These are phyloP conservation scores for Arthrobotrys iridis DNA, from an alignment of 2,329 filamentous ascomycete genomes.

Conservation along the genomic window DNA sequence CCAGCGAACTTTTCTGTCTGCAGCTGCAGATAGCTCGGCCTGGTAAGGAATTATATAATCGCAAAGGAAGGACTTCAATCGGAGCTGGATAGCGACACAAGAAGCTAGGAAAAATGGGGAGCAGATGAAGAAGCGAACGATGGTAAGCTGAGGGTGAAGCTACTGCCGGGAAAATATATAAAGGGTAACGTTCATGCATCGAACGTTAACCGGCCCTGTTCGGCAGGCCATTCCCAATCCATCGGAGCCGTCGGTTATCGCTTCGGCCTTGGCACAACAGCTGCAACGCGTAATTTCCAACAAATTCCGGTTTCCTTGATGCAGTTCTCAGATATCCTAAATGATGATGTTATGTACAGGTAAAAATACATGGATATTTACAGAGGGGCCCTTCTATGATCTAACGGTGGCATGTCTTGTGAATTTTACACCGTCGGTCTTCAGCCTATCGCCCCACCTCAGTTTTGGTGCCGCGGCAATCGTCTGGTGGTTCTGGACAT, in stretches of 20 bases:
- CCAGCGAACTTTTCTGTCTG: too few species aligned
- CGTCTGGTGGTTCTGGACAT: not conserved
- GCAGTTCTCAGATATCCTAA: not conserved
- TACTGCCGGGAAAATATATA: not conserved
- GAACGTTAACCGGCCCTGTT: constrained; percentile 19
- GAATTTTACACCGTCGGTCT: not conserved
- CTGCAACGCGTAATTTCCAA: constrained; percentile 8
- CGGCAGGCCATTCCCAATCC: constrained; percentile 34
- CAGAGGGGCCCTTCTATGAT: not conserved
- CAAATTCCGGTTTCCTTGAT: not conserved
- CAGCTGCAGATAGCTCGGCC: too few species aligned
- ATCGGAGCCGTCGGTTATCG: constrained; percentile 26
- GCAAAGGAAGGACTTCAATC: not conserved
- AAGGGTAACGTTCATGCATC: constrained; percentile 25
- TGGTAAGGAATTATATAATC: not conserved
- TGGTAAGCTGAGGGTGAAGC: not conserved
- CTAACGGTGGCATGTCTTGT: not conserved
- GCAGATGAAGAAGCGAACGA: not conserved
- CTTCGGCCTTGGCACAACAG: constrained; percentile 3
- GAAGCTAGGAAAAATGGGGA: not conserved
- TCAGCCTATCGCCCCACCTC: not conserved
- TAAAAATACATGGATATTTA: constrained; percentile 14
- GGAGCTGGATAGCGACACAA: not conserved
- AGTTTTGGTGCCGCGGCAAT: not conserved
- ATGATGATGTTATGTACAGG: constrained; percentile 30